Evolutionary conservation across 371 early-diverging fungal species (phyloP), one percentile per base, ranked within the genome.

Genomic region (Nematocida minor): DNA sequence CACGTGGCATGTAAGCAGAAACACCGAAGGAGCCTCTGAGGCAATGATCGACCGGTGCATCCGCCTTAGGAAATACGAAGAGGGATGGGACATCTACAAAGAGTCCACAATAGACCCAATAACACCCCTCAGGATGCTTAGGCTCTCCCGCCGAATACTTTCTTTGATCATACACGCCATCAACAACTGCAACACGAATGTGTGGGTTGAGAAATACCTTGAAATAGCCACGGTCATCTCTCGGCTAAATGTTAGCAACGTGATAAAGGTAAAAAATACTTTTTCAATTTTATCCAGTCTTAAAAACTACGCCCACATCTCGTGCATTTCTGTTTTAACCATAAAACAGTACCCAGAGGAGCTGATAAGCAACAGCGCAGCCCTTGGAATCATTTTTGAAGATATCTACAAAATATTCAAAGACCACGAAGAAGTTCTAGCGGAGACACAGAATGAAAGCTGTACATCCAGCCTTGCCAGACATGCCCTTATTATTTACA

Each of bases 41-140:
- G 79, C 83, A 32, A 83, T 83, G 83, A 42, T 83, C 18, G 79
- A 70, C 44, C 22, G 80, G 20, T 83, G 83, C 66, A 66, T 81
- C 18, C 78, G 53, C 54, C 27, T 74, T 40, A 57, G 48, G 51
- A 74, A 81, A 41, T 81, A 67, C 55, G 83, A 83, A 46, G 80
- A 83, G 44, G 83, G 81, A 3, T 83, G 83, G 83, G 2, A 49
- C 16, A 80, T 83, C 62, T 83, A 63, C 42, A 60, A 78, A 22
- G 77, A 62, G 34, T 18, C 53, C 11, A 47, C 55, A 6, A 2
- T 31, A 0, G 36, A 49, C 4, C 14, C 34, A n/a, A 20, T 62
- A 9, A 11, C n/a, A 2, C 27, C 63, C 2, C 49, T 74, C 16
- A 2, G 77, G 29, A 48, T 62, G 36, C 25, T 63, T 18, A 20